Conservation (phyloP, 192 early-diverging fungal genomes). For the Podochytrium sp. region DNA sequence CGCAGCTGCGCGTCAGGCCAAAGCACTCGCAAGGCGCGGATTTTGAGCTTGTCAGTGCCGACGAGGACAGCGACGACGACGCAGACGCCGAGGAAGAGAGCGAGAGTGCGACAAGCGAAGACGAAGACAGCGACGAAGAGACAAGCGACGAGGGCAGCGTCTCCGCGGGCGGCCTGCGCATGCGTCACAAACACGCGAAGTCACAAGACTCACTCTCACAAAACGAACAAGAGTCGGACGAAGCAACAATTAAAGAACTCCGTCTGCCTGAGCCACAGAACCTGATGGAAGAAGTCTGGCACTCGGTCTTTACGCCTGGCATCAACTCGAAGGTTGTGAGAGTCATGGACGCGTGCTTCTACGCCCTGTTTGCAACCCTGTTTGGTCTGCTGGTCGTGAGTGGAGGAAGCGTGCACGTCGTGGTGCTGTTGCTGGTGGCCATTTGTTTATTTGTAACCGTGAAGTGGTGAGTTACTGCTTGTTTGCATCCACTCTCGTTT, state of each 20-base stretch:
- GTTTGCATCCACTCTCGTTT: neutral
- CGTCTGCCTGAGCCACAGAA: conserved; percentile 15
- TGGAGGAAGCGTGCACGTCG: conserved; percentile 42
- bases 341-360: conserved; percentile 48
- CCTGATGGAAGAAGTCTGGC: conserved; percentile 32
- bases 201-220: neutral
- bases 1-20: no score
- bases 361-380: conserved; percentile 37
- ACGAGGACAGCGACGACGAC: neutral
- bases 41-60: no score
- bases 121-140: neutral
- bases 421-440: conserved; percentile 40
- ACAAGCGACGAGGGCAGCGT: neutral
- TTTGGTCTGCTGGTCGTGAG: conserved; percentile 31
- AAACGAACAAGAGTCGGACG: neutral
- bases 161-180: neutral
- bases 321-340: conserved; percentile 41
- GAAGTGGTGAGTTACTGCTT: conserved; percentile 39
- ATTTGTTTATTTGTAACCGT: conserved; percentile 41
- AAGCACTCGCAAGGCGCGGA: no score
- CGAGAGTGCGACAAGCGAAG: neutral
- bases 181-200: neutral
- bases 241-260: neutral
- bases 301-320: conserved; percentile 49
- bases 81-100: neutral